phyloP scores from a whole-genome alignment of 2,329 filamentous ascomycete species.

The Aspergillus sp. region DNA sequence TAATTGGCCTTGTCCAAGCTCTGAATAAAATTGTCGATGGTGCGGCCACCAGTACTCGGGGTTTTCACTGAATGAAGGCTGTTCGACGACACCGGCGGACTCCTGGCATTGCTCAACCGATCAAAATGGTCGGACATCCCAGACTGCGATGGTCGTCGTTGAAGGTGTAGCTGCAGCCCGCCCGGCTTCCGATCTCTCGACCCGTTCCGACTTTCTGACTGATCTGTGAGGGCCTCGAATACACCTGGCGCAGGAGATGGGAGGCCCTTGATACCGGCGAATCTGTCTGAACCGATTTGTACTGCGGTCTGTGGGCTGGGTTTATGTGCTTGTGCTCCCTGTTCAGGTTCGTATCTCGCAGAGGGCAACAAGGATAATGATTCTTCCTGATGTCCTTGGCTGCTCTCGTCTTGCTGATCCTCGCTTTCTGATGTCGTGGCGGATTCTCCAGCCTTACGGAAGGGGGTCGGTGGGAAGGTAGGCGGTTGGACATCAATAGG shows the following conservation, averaged over 20 bases:
- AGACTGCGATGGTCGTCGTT: slow-evolving; percentile 45
- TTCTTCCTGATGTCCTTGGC: slow-evolving; percentile 24
- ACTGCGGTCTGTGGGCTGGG: slow-evolving; percentile 54
- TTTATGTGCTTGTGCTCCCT: slow-evolving; percentile 26
- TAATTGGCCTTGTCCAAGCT: slow-evolving; percentile 71
- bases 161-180: slow-evolving; percentile 58
- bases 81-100: slow-evolving; percentile 30
- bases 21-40: slow-evolving; percentile 75
- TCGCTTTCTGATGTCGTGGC: slow-evolving; percentile 41
- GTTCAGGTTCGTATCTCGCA: slow-evolving; percentile 37
- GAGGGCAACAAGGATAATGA: slow-evolving; percentile 36
- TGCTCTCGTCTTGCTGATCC: slow-evolving; percentile 19
- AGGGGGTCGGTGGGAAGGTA: slow-evolving; percentile 32
- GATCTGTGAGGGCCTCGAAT: slow-evolving; percentile 55
- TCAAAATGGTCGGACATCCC: slow-evolving; percentile 44
- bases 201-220: slow-evolving; percentile 47
- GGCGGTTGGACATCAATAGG: slow-evolving; percentile 45
- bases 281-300: slow-evolving; percentile 58
- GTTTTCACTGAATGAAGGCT: slow-evolving; percentile 48
- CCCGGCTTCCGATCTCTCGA: slow-evolving; percentile 72
- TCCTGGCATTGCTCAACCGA: slow-evolving; percentile 42
- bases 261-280: slow-evolving; percentile 48
- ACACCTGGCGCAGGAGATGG: slow-evolving; percentile 62
- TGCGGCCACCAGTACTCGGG: slow-evolving; percentile 54
- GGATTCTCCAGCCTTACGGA: slow-evolving; percentile 39